phyloP scores from a whole-genome alignment of 768 basidiomycete species.

The Phallus indusiatus region DNA sequence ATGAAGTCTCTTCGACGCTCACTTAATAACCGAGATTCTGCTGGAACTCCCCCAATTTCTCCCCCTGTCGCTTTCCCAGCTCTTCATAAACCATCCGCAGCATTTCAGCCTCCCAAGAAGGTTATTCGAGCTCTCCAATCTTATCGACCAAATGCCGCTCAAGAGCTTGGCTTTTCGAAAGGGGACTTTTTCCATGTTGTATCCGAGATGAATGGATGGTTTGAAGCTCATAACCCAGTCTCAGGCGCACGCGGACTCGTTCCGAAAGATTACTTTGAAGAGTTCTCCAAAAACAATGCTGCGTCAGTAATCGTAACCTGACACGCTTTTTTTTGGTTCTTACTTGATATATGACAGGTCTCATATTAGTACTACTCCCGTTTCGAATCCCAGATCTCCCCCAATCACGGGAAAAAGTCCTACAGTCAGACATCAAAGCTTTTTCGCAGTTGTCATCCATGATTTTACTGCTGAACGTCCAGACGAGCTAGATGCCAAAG shows the following conservation, averaged over 20 bases:
- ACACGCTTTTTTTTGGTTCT: not conserved
- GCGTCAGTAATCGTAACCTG: conserved; percentile 35
- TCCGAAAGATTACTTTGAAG: conserved; percentile 80
- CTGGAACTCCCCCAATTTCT: conserved; percentile 47
- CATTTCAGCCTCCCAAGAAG: conserved; percentile 82
- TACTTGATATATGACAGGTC: conserved; percentile 2
- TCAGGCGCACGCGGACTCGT: conserved; percentile 88
- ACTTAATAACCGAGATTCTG: conserved; percentile 54
- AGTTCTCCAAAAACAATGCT: conserved; percentile 67
- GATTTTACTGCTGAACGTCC: conserved; percentile 93
- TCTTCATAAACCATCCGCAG: conserved; percentile 58
- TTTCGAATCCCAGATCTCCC: conserved; percentile 22
- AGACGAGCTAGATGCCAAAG: conserved; percentile 92
- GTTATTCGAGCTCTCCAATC: conserved; percentile 78
- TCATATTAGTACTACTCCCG: conserved; percentile 10
- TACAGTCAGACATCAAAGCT: conserved; percentile 45
- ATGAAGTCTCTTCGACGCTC: conserved; percentile 86
- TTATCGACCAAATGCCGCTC: conserved; percentile 62
- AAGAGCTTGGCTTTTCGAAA: conserved; percentile 82
- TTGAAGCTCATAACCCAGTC: conserved; percentile 91
- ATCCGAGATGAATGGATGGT: conserved; percentile 54
- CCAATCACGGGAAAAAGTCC: conserved; percentile 16
- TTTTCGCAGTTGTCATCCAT: conserved; percentile 92
- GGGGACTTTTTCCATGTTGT: conserved; percentile 98
- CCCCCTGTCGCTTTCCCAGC: conserved; percentile 58